phyloP scores from a whole-genome alignment of 2,329 filamentous ascomycete genomes.

The Xylaria sp. region DNA sequence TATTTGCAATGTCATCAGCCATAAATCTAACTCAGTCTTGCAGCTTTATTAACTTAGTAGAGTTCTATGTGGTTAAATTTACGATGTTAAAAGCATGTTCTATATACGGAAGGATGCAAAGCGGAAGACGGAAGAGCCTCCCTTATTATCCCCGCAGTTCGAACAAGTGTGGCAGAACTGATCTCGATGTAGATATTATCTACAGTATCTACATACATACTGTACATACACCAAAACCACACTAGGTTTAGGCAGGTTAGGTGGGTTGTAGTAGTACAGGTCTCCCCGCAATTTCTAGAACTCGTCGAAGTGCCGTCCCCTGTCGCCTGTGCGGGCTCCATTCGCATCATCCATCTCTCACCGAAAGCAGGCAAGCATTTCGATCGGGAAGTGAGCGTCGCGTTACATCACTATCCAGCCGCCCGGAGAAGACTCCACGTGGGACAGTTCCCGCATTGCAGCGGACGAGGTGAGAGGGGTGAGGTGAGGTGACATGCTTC shows the following conservation, averaged over 20 bases:
- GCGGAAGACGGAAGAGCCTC: slow-evolving; percentile 6
- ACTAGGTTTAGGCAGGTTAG: neutral
- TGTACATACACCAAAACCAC: neutral
- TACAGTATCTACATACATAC: no score
- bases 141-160: neutral
- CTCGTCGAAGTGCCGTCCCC: slow-evolving; percentile 34
- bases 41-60: no score
- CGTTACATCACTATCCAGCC: slow-evolving; percentile 29
- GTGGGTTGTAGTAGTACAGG: neutral
- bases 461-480: neutral
- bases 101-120: neutral
- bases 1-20: no score
- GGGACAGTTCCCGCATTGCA: slow-evolving; percentile 13
- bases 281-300: slow-evolving; percentile 24
- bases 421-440: slow-evolving; percentile 27
- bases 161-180: neutral
- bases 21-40: no score
- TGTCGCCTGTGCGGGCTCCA: slow-evolving; percentile 23
- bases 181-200: slow-evolving; percentile 8
- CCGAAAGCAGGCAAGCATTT: slow-evolving; percentile 21
- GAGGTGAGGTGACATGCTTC: neutral
- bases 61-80: no score
- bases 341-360: slow-evolving; percentile 15
- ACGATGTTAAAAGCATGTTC: no score
- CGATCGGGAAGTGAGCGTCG: slow-evolving; percentile 16